These are phyloP conservation scores for Diaporthe helianthi DNA, from an alignment of 2,329 filamentous ascomycete genomes.

Conservation along the genomic window DNA sequence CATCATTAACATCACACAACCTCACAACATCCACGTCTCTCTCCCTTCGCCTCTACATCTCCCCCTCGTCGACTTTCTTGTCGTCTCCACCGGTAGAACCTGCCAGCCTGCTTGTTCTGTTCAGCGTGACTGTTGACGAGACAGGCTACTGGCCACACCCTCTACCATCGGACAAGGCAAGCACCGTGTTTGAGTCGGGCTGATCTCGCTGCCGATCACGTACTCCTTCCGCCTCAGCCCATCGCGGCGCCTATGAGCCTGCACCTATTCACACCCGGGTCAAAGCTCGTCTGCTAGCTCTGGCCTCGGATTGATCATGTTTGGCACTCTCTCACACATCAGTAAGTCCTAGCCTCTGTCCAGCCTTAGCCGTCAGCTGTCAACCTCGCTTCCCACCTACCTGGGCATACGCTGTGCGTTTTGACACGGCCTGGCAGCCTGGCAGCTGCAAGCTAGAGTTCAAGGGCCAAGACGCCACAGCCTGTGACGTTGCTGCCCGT, in stretches of 20 bases:
- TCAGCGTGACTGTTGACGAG: conserved; percentile 9
- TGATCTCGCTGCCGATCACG: conserved; percentile 16
- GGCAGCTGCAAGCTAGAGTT: background rate
- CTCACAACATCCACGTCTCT: background rate
- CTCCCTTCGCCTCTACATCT: background rate
- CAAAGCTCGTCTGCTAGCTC: conserved; percentile 13
- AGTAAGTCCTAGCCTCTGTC: conserved; percentile 44
- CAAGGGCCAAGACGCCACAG: conserved; percentile 10
- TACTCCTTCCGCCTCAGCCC: background rate
- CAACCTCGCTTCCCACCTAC: background rate
- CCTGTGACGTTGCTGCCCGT: conserved; percentile 9
- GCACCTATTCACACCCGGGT: conserved; percentile 1
- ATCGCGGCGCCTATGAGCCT: background rate
- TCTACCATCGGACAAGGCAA: conserved; percentile 14
- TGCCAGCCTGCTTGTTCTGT: conserved; percentile 13
- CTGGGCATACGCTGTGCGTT: conserved; percentile 6
- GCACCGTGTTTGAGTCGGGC: conserved; percentile 24
- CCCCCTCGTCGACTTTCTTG: background rate
- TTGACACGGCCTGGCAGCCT: conserved; percentile 4
- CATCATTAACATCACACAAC: background rate
- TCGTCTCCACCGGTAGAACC: background rate
- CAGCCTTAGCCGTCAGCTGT: background rate
- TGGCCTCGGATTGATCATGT: conserved; percentile 45
- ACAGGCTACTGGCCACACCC: background rate
- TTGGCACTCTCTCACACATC: conserved; percentile 50